These are phyloP conservation scores for Abrus precatorius DNA, from an alignment of 306 rosid species.

Conservation along the genomic window DNA sequence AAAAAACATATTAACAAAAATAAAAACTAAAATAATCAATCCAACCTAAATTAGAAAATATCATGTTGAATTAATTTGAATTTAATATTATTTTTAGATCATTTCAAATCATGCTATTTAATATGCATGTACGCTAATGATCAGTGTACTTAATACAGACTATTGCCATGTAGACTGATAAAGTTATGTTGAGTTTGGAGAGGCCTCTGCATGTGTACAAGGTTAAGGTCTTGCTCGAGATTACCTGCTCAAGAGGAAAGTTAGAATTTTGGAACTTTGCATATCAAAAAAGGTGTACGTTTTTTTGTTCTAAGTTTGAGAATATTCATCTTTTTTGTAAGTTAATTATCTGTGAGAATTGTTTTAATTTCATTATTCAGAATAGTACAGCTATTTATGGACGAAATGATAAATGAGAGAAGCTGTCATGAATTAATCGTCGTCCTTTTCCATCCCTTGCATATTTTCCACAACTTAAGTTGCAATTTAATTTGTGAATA, in stretches of 20 bases:
- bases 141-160: conserved; percentile 24
- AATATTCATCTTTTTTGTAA: conserved; percentile 10
- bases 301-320: background rate
- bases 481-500: too few species aligned
- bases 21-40: too few species aligned
- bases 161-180: background rate
- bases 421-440: too few species aligned
- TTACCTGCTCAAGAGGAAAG: conserved; percentile 49
- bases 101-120: too few species aligned
- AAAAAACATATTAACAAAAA: too few species aligned
- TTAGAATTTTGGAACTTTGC: conserved; percentile 45
- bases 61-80: too few species aligned
- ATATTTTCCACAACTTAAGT: too few species aligned
- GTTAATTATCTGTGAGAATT: background rate
- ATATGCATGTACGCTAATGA: background rate
- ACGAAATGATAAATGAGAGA: background rate
- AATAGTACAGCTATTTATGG: conserved; percentile 19
- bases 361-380: conserved; percentile 5
- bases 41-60: too few species aligned
- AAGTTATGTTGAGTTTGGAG: conserved; percentile 26
- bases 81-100: too few species aligned
- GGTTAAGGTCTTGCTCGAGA: conserved; percentile 39
- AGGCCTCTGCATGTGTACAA: conserved; percentile 29
- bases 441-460: too few species aligned
- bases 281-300: background rate